A percentile compares a stretch with the other conserved stretches of the same genome.
phyloP scores from a whole-genome alignment of 805 yeast species.

The Pichia californica region DNA sequence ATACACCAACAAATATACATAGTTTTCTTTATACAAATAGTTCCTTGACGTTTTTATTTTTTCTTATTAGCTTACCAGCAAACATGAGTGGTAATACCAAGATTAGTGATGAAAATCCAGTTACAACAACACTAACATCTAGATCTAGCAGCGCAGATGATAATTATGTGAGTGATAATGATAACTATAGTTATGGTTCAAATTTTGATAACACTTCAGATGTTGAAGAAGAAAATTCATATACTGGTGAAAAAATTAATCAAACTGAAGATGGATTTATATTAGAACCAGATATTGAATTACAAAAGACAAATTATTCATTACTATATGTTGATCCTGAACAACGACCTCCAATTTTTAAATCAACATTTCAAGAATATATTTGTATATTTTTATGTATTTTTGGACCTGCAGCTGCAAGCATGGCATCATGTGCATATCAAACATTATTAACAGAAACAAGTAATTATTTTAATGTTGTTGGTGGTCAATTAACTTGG shows the following conservation, averaged over 20 bases:
- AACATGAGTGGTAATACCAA: too few relatives aligned
- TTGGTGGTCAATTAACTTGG: conserved; percentile 41
- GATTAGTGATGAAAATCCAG: too few relatives aligned
- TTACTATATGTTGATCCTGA: neutral
- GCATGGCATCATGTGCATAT: conserved; percentile 31
- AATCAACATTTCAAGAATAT: conserved; percentile 28
- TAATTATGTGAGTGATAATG: too few relatives aligned
- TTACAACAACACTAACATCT: too few relatives aligned
- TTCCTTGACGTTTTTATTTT: too few relatives aligned
- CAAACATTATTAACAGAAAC: conserved; percentile 32
- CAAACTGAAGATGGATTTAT: neutral
- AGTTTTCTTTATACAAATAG: too few relatives aligned
- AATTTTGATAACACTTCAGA: too few relatives aligned
- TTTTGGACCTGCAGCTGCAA: conserved; percentile 36
- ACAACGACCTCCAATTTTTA: conserved; percentile 22
- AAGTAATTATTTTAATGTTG: conserved; percentile 30
- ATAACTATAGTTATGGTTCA: too few relatives aligned
- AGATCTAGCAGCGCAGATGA: too few relatives aligned
- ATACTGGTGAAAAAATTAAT: neutral
- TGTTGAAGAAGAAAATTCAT: too few relatives aligned
- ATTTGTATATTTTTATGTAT: conserved; percentile 28
- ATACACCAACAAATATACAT: too few relatives aligned
- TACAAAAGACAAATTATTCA: neutral
- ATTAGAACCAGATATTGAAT: neutral
- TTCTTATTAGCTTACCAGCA: too few relatives aligned